Conservation (phyloP, 2,329 filamentous ascomycete species). For the Claviceps monticola region DNA sequence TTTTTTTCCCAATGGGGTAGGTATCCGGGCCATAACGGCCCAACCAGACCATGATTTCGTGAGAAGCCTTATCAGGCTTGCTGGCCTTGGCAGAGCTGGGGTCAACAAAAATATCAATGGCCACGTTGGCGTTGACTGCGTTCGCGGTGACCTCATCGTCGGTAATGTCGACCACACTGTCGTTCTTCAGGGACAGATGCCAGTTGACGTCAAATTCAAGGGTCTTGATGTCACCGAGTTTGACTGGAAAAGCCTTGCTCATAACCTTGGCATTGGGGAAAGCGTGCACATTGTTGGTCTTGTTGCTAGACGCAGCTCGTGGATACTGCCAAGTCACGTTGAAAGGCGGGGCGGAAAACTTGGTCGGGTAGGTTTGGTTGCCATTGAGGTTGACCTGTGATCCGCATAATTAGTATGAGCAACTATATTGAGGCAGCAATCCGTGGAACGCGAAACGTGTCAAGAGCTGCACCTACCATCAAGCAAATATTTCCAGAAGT, state of each 20-base stretch:
- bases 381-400: conserved; percentile 4
- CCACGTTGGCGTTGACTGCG: conserved; percentile 39
- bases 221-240: conserved; percentile 23
- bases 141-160: conserved; percentile 18
- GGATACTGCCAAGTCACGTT: conserved; percentile 40
- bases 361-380: conserved; percentile 35
- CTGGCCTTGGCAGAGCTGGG: conserved; percentile 24
- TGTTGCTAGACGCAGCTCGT: conserved; percentile 11
- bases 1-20: conserved; percentile 30
- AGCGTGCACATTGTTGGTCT: conserved; percentile 32
- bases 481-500: conserved; percentile 31
- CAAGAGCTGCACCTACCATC: conserved; percentile 25
- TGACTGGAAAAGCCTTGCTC: conserved; percentile 26
- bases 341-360: conserved; percentile 32
- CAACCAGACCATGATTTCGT: conserved; percentile 46
- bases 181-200: conserved; percentile 32
- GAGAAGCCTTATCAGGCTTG: conserved; percentile 27
- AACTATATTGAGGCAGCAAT: background rate
- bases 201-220: conserved; percentile 33
- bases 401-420: background rate
- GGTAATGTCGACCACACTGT: conserved; percentile 21
- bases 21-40: conserved; percentile 31
- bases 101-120: conserved; percentile 45
- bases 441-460: too few relatives aligned
- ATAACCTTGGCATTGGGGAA: conserved; percentile 40